A percentile compares a stretch with the other conserved stretches of the same genome.
These are phyloP conservation scores for Neopestalotiopsis clavispora DNA, from an alignment of 2,329 filamentous ascomycete species.

Conservation along the genomic window DNA sequence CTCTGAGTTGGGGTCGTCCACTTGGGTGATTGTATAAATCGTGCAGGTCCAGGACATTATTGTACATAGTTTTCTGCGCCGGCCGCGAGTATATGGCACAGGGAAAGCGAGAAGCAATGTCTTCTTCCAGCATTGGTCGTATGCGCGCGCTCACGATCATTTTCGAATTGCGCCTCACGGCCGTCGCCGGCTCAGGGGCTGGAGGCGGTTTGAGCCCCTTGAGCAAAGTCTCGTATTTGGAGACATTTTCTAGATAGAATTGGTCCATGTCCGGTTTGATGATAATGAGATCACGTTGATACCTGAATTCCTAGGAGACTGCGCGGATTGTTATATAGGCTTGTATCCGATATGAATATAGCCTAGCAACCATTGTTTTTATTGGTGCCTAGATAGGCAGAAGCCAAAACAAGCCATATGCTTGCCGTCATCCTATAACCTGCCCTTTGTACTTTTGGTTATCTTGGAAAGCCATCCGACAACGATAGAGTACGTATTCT, in stretches of 20 bases:
- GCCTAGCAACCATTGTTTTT: not conserved
- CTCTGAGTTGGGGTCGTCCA: constrained; percentile 35
- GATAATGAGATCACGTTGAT: not conserved
- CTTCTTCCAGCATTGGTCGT: constrained; percentile 41
- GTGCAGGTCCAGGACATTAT: constrained; percentile 40
- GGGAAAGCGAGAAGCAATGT: constrained; percentile 35
- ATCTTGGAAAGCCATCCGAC: no score
- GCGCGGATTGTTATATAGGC: not conserved
- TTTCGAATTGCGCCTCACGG: constrained; percentile 24
- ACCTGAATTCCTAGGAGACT: not conserved
- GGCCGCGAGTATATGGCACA: constrained; percentile 32
- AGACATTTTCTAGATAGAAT: constrained; percentile 36
- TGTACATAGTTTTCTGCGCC: not conserved
- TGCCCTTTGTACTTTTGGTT: no score
- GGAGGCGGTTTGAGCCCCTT: constrained; percentile 29
- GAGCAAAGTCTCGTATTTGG: constrained; percentile 35
- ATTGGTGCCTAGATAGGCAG: not conserved
- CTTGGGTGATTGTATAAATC: constrained; percentile 40
- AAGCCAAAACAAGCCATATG: no score
- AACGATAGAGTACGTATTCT: no score
- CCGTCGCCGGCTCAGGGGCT: constrained; percentile 2
- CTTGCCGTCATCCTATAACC: no score
- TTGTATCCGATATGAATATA: not conserved
- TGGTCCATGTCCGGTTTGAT: constrained; percentile 34
- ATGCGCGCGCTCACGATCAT: constrained; percentile 43